Evolutionary conservation across 2,329 filamentous ascomycete species (phyloP).

Genomic region (Ophiosphaerella herpotricha): DNA sequence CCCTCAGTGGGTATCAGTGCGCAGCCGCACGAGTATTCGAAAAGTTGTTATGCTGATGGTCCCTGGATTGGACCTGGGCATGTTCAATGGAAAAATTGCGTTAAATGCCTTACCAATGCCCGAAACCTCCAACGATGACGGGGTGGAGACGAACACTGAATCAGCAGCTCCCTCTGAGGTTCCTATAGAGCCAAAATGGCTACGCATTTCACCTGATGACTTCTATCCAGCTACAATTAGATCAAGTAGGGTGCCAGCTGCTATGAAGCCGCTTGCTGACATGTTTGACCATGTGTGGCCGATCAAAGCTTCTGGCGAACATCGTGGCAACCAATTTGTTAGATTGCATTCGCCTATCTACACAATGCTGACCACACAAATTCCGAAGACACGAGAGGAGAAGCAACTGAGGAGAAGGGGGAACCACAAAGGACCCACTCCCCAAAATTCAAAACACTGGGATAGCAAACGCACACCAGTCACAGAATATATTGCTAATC

Average conservation of each 20-base stretch:
- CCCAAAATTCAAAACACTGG: conserved; percentile 68
- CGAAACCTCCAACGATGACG: conserved; percentile 1
- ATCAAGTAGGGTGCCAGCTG: conserved; percentile 47
- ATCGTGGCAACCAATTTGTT: conserved; percentile 65
- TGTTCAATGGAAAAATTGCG: conserved; percentile 69
- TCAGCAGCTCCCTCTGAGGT: conserved; percentile 9
- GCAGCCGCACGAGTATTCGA: conserved; percentile 59
- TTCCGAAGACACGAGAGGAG: conserved; percentile 71
- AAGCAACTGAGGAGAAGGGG: conserved; percentile 58
- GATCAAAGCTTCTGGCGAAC: conserved; percentile 83
- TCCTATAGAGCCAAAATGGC: conserved; percentile 28
- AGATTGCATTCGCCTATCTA: conserved; percentile 84
- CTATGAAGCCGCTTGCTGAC: conserved; percentile 68
- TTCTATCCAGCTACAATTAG: conserved; percentile 55
- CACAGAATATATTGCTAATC: conserved; percentile 73
- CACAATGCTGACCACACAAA: conserved; percentile 77
- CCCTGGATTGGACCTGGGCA: conserved; percentile 84
- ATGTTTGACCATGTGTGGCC: conserved; percentile 92
- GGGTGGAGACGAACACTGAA: conserved; percentile 12
- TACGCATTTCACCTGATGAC: conserved; percentile 52
- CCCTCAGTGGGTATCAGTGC: conserved; percentile 67
- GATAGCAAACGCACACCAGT: conserved; percentile 79
- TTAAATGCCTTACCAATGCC: conserved; percentile 16
- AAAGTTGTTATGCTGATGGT: conserved; percentile 92
- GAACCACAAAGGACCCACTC: conserved; percentile 56